A percentile compares a stretch with the other conserved stretches of the same genome.
These are phyloP conservation scores for Alliaria petiolata DNA, from an alignment of 345 rosid genomes.

Conservation along the genomic window DNA sequence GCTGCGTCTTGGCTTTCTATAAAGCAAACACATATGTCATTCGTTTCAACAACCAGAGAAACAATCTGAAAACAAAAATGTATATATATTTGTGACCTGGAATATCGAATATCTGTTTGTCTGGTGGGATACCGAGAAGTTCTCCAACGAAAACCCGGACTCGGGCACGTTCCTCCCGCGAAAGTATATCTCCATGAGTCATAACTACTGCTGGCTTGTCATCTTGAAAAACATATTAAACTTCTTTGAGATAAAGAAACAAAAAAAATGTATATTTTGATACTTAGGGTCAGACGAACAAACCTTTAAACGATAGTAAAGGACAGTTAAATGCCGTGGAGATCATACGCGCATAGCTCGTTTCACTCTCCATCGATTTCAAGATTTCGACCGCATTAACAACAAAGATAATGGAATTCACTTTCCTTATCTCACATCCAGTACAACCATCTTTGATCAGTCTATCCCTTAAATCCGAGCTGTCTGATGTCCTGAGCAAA, in stretches of 20 bases:
- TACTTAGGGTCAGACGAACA: background rate
- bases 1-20: slow-evolving; percentile 51
- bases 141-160: slow-evolving; percentile 56
- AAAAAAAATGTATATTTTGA: background rate
- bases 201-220: slow-evolving; percentile 78
- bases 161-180: slow-evolving; percentile 48
- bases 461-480: slow-evolving; percentile 37
- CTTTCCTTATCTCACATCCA: slow-evolving; percentile 36
- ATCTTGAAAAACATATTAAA: slow-evolving; percentile 39
- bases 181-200: slow-evolving; percentile 82
- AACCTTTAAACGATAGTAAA: slow-evolving; percentile 71
- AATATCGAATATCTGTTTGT: slow-evolving; percentile 70
- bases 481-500: slow-evolving; percentile 53
- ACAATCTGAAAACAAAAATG: background rate
- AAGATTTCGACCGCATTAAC: slow-evolving; percentile 54
- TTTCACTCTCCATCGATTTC: slow-evolving; percentile 44
- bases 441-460: slow-evolving; percentile 33
- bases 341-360: slow-evolving; percentile 36
- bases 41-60: background rate
- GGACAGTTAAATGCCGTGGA: slow-evolving; percentile 47
- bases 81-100: slow-evolving; percentile 46
- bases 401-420: slow-evolving; percentile 69
- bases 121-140: slow-evolving; percentile 65
- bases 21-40: slow-evolving; percentile 34
- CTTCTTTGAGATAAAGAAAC: background rate